Conservation (phyloP, 2,329 filamentous ascomycete species). For the Chaetomiaceae sp. region DNA sequence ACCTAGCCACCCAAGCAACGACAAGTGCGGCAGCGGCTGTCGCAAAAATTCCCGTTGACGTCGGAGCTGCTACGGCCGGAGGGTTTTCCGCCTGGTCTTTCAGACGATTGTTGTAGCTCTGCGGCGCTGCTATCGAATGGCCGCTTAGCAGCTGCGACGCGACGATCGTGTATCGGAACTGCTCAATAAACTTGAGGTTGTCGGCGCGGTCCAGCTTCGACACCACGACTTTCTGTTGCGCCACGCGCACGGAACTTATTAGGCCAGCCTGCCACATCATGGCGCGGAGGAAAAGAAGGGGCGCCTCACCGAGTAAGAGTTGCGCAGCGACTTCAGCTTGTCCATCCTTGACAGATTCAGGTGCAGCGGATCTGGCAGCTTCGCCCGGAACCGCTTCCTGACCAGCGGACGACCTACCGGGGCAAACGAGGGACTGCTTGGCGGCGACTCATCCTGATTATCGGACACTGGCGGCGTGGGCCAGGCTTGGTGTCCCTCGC, state of each 20-base stretch:
- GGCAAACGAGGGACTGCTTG: constrained; percentile 48
- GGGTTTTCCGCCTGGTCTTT: constrained; percentile 15
- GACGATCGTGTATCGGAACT: constrained; percentile 88
- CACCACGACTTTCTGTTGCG: constrained; percentile 58
- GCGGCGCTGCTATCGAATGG: constrained; percentile 48
- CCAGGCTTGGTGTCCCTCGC: constrained; percentile 45
- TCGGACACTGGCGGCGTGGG: constrained; percentile 31
- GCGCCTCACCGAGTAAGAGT: constrained; percentile 46
- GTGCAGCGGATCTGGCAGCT: constrained; percentile 39
- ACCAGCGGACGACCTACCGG: constrained; percentile 51
- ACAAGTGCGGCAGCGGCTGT: constrained; percentile 60
- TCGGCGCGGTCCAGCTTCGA: constrained; percentile 69
- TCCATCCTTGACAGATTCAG: constrained; percentile 34
- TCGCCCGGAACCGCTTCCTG: constrained; percentile 46
- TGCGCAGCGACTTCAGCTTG: constrained; percentile 40
- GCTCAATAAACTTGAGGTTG: constrained; percentile 80
- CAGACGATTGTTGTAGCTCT: constrained; percentile 25
- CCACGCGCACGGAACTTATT: constrained; percentile 14
- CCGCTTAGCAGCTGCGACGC: constrained; percentile 82
- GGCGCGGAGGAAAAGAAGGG: neutral
- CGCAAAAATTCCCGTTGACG: constrained; percentile 42
- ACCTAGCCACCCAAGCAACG: constrained; percentile 67
- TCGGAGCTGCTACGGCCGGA: constrained; percentile 26
- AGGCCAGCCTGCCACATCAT: constrained; percentile 3
- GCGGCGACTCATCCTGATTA: constrained; percentile 37